phyloP scores from a whole-genome alignment of 1,284 basidiomycete species.

The Trametes polyzona region DNA sequence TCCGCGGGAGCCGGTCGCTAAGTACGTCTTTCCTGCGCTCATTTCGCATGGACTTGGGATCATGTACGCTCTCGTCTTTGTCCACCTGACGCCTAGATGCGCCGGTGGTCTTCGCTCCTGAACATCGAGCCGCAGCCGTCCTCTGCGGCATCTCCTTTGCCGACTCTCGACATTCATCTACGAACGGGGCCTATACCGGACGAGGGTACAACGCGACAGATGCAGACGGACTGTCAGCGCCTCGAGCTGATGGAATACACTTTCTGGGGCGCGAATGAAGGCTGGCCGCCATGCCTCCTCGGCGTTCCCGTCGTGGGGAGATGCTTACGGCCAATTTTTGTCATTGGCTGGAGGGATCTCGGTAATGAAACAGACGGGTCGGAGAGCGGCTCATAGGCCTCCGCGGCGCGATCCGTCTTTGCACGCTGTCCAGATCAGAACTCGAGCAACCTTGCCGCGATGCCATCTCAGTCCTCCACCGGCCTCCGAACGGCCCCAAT shows the following conservation, averaged over 20 bases:
- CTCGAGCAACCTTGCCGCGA: not conserved
- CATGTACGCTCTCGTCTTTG: not conserved
- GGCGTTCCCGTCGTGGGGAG: constrained; percentile 10
- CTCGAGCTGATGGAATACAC: constrained; percentile 4
- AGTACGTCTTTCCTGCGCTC: not conserved
- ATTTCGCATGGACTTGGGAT: not conserved
- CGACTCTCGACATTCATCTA: constrained; percentile 4
- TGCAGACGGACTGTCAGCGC: not conserved
- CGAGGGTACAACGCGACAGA: constrained; percentile 8
- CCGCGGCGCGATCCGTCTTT: not conserved
- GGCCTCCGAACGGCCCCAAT: not conserved
- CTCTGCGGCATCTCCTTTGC: constrained; percentile 6
- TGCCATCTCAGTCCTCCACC: not conserved
- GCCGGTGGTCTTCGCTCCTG: not conserved
- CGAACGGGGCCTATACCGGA: constrained; percentile 1
- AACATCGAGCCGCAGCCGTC: not conserved
- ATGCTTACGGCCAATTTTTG: not conserved
- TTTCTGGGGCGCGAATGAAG: constrained; percentile 5
- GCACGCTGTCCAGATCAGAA: not conserved
- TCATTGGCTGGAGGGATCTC: constrained; percentile 18
- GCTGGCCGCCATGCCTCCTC: not conserved
- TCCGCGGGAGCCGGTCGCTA: not conserved
- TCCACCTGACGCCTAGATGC: constrained; percentile 1
- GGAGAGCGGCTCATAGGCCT: constrained; percentile 7
- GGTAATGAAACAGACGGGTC: constrained; percentile 12